Evolutionary conservation across 305 asterid genomes (phyloP).

Genomic region (Plantago coronopus): DNA sequence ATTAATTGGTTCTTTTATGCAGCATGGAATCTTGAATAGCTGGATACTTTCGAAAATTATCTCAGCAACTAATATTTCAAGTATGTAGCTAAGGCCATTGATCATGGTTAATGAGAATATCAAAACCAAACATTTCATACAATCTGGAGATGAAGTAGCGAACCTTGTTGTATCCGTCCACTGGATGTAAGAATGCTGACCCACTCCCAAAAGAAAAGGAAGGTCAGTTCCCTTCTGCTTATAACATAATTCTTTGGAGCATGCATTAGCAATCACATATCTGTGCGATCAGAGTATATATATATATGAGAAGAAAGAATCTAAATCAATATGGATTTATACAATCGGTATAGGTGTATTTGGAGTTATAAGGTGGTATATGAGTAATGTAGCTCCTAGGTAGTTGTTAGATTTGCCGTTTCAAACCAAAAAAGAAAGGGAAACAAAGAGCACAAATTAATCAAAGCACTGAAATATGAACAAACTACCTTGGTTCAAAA

Average conservation of each 20-base stretch:
- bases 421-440: too few species aligned
- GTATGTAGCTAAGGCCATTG: background rate
- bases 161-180: conserved; percentile 90
- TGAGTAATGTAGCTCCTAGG: too few species aligned
- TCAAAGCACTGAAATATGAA: conserved; percentile 17
- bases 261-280: conserved; percentile 88
- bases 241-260: conserved; percentile 72
- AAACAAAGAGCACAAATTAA: conserved; percentile 23
- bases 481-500: conserved; percentile 81
- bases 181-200: conserved; percentile 72
- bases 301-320: conserved; percentile 20
- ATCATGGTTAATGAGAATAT: conserved; percentile 11
- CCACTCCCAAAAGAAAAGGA: conserved; percentile 60
- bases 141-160: conserved; percentile 17
- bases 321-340: too few species aligned
- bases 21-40: conserved; percentile 18
- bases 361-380: too few species aligned
- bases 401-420: too few species aligned
- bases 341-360: too few species aligned
- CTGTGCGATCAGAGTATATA: conserved; percentile 41
- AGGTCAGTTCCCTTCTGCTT: conserved; percentile 89
- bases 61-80: conserved; percentile 4
- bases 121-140: conserved; percentile 12
- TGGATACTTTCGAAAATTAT: conserved; percentile 2
- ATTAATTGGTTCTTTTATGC: conserved; percentile 5